Conservation (phyloP, 2,329 filamentous ascomycete genomes). For the Aureobasidium pullulans region DNA sequence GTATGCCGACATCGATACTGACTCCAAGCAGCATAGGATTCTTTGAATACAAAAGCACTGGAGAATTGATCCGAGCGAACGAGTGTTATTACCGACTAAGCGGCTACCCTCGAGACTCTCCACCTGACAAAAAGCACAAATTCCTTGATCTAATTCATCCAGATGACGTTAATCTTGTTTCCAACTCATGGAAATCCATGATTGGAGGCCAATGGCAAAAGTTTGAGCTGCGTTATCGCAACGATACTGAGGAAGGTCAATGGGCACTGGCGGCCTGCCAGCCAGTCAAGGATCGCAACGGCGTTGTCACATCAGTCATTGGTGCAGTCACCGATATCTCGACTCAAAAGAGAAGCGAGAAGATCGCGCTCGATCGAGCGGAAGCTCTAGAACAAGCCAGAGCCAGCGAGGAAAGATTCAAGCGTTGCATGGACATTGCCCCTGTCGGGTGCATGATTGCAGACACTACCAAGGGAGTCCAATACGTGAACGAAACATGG, state of each 20-base stretch:
- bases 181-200: background rate
- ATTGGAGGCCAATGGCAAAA: background rate
- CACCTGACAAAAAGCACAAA: background rate
- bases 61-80: background rate
- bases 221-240: background rate
- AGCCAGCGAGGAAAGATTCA: constrained; percentile 30
- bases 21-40: background rate
- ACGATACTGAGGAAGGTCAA: background rate
- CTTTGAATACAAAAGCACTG: background rate
- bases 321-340: constrained; percentile 22
- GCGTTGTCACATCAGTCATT: constrained; percentile 14
- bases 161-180: background rate
- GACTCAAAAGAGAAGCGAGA: constrained; percentile 19
- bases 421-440: constrained; percentile 26
- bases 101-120: background rate
- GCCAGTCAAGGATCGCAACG: background rate
- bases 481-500: constrained; percentile 14
- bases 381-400: constrained; percentile 32
- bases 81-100: constrained; percentile 4
- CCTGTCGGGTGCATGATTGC: constrained; percentile 26
- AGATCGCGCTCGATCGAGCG: constrained; percentile 32
- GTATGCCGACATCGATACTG: background rate
- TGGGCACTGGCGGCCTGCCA: background rate
- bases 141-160: constrained; percentile 1
- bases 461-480: constrained; percentile 15